These are phyloP conservation scores for Xylariales sp. DNA, from an alignment of 2,329 filamentous ascomycete genomes.

Conservation along the genomic window DNA sequence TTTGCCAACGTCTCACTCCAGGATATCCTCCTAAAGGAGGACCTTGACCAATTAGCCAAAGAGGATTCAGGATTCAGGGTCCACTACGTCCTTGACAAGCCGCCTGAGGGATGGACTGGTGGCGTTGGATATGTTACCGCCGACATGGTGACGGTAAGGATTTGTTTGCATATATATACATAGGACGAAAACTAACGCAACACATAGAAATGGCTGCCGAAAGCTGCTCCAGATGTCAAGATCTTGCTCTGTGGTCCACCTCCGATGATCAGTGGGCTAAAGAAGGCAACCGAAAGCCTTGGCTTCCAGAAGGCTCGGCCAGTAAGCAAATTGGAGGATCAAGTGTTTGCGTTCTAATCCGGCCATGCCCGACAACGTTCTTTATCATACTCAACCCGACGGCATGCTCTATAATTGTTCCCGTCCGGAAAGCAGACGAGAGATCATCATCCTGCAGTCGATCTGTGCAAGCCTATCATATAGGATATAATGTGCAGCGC, in stretches of 20 bases:
- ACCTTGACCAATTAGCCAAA: constrained; percentile 81
- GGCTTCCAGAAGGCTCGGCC: constrained; percentile 93
- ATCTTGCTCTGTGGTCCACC: constrained; percentile 94
- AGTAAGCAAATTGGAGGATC: constrained; percentile 97
- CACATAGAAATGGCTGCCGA: constrained; percentile 78
- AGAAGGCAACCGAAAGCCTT: constrained; percentile 91
- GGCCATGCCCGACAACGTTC: not conserved
- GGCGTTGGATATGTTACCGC: constrained; percentile 94
- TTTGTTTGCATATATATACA: not conserved
- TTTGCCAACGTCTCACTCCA: constrained; percentile 96
- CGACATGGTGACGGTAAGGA: constrained; percentile 88
- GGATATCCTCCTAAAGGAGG: constrained; percentile 93
- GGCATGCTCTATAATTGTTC: not conserved
- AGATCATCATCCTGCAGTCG: not conserved
- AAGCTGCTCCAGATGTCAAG: constrained; percentile 88
- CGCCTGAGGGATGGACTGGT: constrained; percentile 89
- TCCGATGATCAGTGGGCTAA: constrained; percentile 95
- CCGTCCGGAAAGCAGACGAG: not conserved
- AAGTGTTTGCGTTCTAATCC: constrained; percentile 92
- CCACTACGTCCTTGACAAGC: constrained; percentile 97
- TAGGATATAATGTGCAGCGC: not conserved
- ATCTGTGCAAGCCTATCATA: not conserved
- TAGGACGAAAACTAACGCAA: constrained; percentile 22
- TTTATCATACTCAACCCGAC: not conserved
- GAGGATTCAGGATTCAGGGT: constrained; percentile 86